Percentiles rank a stretch among this genome's conserved stretches.
phyloP scores from a whole-genome alignment of 139 green algal species.

The Volvox africanus region DNA sequence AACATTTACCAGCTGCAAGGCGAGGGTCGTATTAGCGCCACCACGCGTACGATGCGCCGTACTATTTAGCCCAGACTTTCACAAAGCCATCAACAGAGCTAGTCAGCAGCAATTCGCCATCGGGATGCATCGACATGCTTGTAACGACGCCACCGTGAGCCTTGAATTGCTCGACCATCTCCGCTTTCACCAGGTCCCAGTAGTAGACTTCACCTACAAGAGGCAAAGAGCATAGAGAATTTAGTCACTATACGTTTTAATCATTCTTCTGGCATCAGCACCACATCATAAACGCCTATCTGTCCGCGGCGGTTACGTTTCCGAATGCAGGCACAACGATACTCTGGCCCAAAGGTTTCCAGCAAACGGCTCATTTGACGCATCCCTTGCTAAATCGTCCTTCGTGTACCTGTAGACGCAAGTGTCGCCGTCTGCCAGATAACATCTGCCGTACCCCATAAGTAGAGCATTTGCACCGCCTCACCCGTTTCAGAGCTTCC shows the following conservation, averaged over 20 bases:
- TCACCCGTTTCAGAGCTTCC: constrained; percentile 86
- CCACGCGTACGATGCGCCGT: not conserved
- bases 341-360: no score
- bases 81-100: constrained; percentile 82
- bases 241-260: no score
- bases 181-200: constrained; percentile 90
- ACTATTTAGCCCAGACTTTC: constrained; percentile 67
- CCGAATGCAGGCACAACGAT: no score
- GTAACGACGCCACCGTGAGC: constrained; percentile 82
- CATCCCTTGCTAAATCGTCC: no score
- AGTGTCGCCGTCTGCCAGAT: no score
- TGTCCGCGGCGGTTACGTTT: no score
- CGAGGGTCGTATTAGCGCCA: not conserved
- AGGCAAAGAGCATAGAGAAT: not conserved
- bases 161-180: constrained; percentile 70
- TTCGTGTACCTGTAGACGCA: no score
- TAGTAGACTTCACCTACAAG: constrained; percentile 81
- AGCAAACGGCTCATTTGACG: no score
- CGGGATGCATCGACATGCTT: constrained; percentile 82
- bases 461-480: not conserved
- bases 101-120: constrained; percentile 78
- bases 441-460: no score
- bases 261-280: no score
- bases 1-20: no score
- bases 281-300: no score